Evolutionary conservation across 768 basidiomycete species (phyloP), one percentile per base, ranked within the genome.

Genomic region (Asterophora parasitica): DNA sequence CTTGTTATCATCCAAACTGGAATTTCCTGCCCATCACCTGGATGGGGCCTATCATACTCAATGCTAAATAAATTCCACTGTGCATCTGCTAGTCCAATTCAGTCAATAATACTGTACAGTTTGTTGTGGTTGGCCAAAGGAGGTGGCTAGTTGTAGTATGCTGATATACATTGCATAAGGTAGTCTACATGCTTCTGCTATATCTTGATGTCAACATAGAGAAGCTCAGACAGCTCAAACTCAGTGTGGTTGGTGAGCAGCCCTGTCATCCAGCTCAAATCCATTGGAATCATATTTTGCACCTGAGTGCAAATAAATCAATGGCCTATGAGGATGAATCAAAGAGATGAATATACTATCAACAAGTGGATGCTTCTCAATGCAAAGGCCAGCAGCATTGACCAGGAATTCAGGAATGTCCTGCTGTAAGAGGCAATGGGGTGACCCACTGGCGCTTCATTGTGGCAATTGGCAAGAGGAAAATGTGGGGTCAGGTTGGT

Each of bases 31-130:
- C 43, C 51, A 8, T 6, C 48, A 42, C 8, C 33, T 38, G 47
- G 19, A n/a, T 53, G 17, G 44, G 61, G 11, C 19, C 63, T 28
- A 58, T 49, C 44, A 31, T 68, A 71, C 8, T 46, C 35, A 19
- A 69, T 39, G 0, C 57, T 42, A 46, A 75, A 67, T 3, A 50
- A 55, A 7, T 62, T 17, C 72, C 73, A 77, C 0, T 69, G 61
- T 7, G 61, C 59, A 33, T 69, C 63, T 2, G 70, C 70, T 11
- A 61, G 42, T 7, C 34, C 40, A 13, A 65, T 72, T 0, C 43
- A 35, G 44, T 75, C 68, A 13, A 76, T 73, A 0, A 57, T 59
- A 0, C 33, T 15, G 30, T 69, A 65, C 2, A 74, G 16, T n/a
- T 73, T 63, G 4, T 51, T 31, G 46, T 65, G 53, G 23, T 62